Evolutionary conservation across 2,329 filamentous ascomycete genomes (phyloP).

Genomic region (Stromatinia cepivora): DNA sequence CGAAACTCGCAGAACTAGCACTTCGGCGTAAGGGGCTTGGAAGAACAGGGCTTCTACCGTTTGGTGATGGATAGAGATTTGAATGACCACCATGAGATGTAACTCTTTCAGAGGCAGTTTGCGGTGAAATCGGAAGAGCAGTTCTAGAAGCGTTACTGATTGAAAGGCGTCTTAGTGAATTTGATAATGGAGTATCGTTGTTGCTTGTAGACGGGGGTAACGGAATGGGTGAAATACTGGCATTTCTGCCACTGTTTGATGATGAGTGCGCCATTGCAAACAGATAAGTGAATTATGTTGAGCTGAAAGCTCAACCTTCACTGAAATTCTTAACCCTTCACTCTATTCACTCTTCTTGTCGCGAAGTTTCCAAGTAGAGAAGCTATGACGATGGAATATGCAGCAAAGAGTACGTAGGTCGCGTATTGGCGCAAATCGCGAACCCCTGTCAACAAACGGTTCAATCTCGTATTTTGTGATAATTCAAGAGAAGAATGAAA

Average conservation of each 20-base stretch:
- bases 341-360: not conserved
- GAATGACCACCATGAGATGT: constrained; percentile 22
- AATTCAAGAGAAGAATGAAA: not conserved
- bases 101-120: constrained; percentile 21
- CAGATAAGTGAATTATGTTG: constrained; percentile 2
- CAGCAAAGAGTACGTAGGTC: not conserved
- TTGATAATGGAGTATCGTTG: constrained; percentile 27
- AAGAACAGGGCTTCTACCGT: constrained; percentile 32
- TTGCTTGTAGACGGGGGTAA: constrained; percentile 31
- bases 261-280: constrained; percentile 25
- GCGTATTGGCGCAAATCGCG: constrained; percentile 10
- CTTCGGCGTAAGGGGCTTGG: constrained; percentile 41
- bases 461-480: constrained; percentile 1
- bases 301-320: constrained; percentile 22
- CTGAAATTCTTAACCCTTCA: constrained; percentile 14
- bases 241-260: constrained; percentile 26
- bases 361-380: not conserved
- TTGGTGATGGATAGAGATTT: constrained; percentile 32
- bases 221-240: constrained; percentile 20
- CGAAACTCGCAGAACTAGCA: constrained; percentile 48
- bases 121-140: constrained; percentile 29
- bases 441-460: constrained; percentile 11
- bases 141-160: constrained; percentile 30
- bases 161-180: constrained; percentile 48
- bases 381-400: constrained; percentile 21